A percentile compares a stretch with the other conserved stretches of the same genome.
These are phyloP conservation scores for Tribonema minus DNA, from an alignment of 108 stramenopile species.

Conservation along the genomic window DNA sequence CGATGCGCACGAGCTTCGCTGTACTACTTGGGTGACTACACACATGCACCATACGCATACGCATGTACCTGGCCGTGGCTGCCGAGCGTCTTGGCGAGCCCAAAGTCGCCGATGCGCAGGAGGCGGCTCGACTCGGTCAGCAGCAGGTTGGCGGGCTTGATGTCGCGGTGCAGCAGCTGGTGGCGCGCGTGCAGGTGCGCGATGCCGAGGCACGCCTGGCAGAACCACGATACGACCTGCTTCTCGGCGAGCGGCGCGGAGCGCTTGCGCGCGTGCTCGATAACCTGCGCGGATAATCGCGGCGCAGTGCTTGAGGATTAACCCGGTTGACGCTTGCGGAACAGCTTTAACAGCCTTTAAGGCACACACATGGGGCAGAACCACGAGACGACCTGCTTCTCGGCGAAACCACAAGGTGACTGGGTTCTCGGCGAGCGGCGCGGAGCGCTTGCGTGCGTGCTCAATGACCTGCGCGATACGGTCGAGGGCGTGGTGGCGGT, in stretches of 20 bases:
- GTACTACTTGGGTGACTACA: too few relatives aligned
- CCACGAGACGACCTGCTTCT: constrained; percentile 34
- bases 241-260: constrained; percentile 26
- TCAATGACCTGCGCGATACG: constrained; percentile 8
- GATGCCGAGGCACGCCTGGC: constrained; percentile 56
- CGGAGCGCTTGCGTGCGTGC: constrained; percentile 22
- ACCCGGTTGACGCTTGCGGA: too few relatives aligned
- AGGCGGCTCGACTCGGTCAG: constrained; percentile 55
- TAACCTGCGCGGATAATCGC: constrained; percentile 4
- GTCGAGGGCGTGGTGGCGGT: too few relatives aligned
- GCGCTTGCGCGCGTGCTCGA: constrained; percentile 28
- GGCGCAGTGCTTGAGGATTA: too few relatives aligned
- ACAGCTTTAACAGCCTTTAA: too few relatives aligned
- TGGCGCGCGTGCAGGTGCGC: constrained; percentile 53
- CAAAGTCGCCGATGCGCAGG: constrained; percentile 64
- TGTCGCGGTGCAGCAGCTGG: constrained; percentile 62
- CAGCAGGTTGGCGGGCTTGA: constrained; percentile 66
- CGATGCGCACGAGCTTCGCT: constrained; percentile 56
- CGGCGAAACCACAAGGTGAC: too few relatives aligned
- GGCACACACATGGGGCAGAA: too few relatives aligned
- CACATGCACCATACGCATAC: too few relatives aligned
- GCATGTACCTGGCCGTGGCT: constrained; percentile 3
- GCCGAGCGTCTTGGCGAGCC: constrained; percentile 62
- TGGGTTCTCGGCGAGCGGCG: too few relatives aligned
- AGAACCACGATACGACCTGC: constrained; percentile 28